Evolutionary conservation across 1,284 basidiomycete species (phyloP).

Genomic region (Ceraceosorus guamensis): DNA sequence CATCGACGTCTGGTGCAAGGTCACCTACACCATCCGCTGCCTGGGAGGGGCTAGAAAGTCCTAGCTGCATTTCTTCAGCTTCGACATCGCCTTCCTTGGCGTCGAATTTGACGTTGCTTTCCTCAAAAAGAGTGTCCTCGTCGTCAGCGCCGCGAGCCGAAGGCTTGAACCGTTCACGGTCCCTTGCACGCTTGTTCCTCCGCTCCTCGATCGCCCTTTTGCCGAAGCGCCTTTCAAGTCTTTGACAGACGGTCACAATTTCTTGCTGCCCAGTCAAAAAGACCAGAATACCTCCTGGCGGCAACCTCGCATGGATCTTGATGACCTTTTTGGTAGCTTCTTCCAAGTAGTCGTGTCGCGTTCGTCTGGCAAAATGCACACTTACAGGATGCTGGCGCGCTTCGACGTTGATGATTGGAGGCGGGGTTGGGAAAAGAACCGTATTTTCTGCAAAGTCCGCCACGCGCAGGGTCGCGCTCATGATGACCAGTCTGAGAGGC

Average conservation of each 20-base stretch:
- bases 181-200: constrained; percentile 9
- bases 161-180: not conserved
- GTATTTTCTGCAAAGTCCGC: constrained; percentile 85
- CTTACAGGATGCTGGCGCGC: constrained; percentile 94
- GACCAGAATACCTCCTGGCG: constrained; percentile 64
- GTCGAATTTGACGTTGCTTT: constrained; percentile 12
- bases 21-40: constrained; percentile 40
- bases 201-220: constrained; percentile 57
- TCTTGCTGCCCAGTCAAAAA: constrained; percentile 74
- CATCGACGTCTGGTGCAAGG: constrained; percentile 53
- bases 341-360: constrained; percentile 75
- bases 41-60: constrained; percentile 26
- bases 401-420: constrained; percentile 81
- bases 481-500: constrained; percentile 88
- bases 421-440: constrained; percentile 70
- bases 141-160: constrained; percentile 11
- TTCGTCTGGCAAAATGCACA: constrained; percentile 83
- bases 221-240: constrained; percentile 72
- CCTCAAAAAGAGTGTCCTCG: constrained; percentile 21
- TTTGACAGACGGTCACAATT: constrained; percentile 61
- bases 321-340: constrained; percentile 83
- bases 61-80: constrained; percentile 74
- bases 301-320: constrained; percentile 68
- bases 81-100: constrained; percentile 56
- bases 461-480: constrained; percentile 95